phyloP scores from a whole-genome alignment of 164 flowering plant genomes.

The Hamamelis virginiana region DNA sequence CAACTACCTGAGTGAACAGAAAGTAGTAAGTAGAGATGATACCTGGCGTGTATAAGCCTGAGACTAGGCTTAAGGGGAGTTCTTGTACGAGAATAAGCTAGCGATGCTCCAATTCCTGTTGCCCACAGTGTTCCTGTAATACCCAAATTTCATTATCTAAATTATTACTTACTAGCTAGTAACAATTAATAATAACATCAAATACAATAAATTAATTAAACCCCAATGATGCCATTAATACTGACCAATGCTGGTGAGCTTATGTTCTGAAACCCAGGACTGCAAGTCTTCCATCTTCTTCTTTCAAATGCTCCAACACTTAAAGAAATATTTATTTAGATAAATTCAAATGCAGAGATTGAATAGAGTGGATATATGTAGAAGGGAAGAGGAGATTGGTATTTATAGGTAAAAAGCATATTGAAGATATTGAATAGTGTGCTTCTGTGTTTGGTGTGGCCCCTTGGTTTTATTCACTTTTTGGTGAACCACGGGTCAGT shows the following conservation, averaged over 20 bases:
- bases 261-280: conserved; percentile 75
- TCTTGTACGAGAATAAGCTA: conserved; percentile 42
- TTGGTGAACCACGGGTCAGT: conserved; percentile 13
- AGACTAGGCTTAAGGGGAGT: conserved; percentile 70
- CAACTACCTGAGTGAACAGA: too few relatives aligned
- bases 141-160: too few relatives aligned
- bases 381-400: neutral
- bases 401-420: conserved; percentile 5
- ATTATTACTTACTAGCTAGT: too few relatives aligned
- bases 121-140: conserved; percentile 71
- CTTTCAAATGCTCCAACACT: too few relatives aligned
- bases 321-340: too few relatives aligned
- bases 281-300: conserved; percentile 51
- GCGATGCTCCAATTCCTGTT: conserved; percentile 65
- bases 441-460: conserved; percentile 10
- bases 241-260: conserved; percentile 81
- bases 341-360: too few relatives aligned
- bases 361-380: neutral
- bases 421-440: conserved; percentile 4
- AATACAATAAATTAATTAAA: neutral
- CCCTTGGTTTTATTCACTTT: conserved; percentile 22
- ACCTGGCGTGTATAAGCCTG: conserved; percentile 90
- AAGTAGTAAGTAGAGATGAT: neutral
- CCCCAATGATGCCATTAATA: neutral
- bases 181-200: neutral